Conservation (phyloP, 108 stramenopile genomes). For the Pseudonitzschia pungens region DNA sequence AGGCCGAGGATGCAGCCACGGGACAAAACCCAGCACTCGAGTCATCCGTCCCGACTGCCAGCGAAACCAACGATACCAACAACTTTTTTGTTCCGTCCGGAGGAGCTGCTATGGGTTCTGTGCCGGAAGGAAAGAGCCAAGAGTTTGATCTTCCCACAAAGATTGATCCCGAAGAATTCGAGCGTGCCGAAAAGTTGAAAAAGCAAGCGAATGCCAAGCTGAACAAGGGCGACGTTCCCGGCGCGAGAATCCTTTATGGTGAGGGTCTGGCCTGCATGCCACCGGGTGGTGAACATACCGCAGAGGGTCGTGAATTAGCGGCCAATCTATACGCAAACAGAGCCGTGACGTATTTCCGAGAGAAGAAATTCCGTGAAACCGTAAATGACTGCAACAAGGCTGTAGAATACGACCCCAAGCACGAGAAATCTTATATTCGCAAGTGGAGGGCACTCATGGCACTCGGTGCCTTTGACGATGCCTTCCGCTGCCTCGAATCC, state of each 20-base stretch:
- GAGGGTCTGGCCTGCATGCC: conserved; percentile 41
- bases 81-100: conserved; percentile 30
- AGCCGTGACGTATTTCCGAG: conserved; percentile 51
- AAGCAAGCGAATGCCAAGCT: conserved; percentile 57
- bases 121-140: conserved; percentile 25
- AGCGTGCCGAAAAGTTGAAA: conserved; percentile 48
- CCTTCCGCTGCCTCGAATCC: conserved; percentile 40
- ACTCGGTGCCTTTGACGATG: conserved; percentile 48
- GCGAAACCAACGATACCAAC: neutral
- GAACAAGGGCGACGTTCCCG: conserved; percentile 51
- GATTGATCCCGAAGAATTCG: conserved; percentile 30
- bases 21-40: neutral
- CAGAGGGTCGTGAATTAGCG: conserved; percentile 33
- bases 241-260: conserved; percentile 43
- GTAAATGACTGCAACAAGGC: conserved; percentile 51
- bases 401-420: conserved; percentile 39
- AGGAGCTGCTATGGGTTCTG: conserved; percentile 21
- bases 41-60: conserved; percentile 9
- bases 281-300: conserved; percentile 6
- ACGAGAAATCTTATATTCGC: conserved; percentile 55
- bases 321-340: conserved; percentile 50
- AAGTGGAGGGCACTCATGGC: conserved; percentile 59
- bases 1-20: neutral
- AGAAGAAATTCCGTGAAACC: conserved; percentile 45
- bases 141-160: conserved; percentile 25